These are phyloP conservation scores for Linnemannia zychae DNA, from an alignment of 192 early-diverging fungal species.

Conservation along the genomic window DNA sequence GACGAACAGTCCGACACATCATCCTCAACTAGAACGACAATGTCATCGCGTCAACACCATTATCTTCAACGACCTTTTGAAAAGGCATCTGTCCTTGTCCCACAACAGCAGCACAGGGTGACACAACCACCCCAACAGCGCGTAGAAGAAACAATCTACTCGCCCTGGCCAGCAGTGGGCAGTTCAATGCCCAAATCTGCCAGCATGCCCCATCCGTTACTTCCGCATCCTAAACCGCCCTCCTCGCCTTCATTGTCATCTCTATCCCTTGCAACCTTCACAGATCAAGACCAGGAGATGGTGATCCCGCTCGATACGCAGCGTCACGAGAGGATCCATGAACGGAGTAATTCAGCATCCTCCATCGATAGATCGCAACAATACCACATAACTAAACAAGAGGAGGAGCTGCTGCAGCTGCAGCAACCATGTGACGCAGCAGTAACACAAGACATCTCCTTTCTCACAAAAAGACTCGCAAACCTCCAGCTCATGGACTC, in stretches of 20 bases:
- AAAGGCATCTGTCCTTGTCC: background rate
- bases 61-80: background rate
- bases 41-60: background rate
- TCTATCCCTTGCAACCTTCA: background rate
- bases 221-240: background rate
- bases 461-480: constrained; percentile 37
- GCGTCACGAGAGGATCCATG: background rate
- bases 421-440: background rate
- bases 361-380: background rate
- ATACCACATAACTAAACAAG: background rate
- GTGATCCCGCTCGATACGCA: background rate
- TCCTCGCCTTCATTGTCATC: background rate
- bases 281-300: background rate
- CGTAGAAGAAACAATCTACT: background rate
- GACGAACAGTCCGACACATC: background rate
- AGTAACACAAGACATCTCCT: constrained; percentile 19
- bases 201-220: background rate
- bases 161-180: background rate
- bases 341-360: background rate
- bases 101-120: background rate
- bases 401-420: background rate
- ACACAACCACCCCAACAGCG: background rate
- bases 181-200: background rate
- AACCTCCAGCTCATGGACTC: constrained; percentile 47
- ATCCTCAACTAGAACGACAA: background rate